Base-by-base conservation (phyloP, 495 filamentous ascomycete genomes). In the Mycothermus thermophilus region DNA sequence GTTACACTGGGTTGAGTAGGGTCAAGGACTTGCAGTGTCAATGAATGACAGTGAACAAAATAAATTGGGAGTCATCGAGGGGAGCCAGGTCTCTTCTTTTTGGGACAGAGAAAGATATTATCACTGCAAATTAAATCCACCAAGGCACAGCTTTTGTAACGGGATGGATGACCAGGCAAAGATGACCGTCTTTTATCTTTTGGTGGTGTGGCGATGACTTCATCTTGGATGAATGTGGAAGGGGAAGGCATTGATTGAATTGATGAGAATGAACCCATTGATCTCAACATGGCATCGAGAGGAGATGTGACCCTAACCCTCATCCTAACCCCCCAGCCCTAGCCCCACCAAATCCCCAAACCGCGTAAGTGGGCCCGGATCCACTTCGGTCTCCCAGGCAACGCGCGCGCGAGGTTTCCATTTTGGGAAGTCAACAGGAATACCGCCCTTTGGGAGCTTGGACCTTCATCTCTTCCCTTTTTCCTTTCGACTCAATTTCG, bases 361-460 rank as follows among this genome's bases (percentile, higher is more conserved):
- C 22, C 7, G 7, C 14, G n/a, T 29, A 12, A 11, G 20, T 38
- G 25, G n/a, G n/a, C n/a, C n/a, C n/a, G n/a, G n/a, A n/a, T 20
- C 24, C 37, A 24, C 35, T 25, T 29, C 16, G 23, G 41, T 47
- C 31, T 34, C 36, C 48, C 20, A 43, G 48, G 48, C 44, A 51
- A 51, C 48, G 32, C 35, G n/a, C n/a, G n/a, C n/a, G n/a, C n/a
- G n/a, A n/a, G n/a, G n/a, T n/a, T n/a, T n/a, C n/a, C 48, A 38
- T 38, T 40, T 8, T 15, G 5, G n/a, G 28, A n/a, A 26, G 38
- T 48, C 45, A 48, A 48, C 37, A 46, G 35, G 38, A n/a, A n/a
- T n/a, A n/a, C n/a, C n/a, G n/a, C n/a, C n/a, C n/a, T n/a, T n/a
- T n/a, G n/a, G n/a, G n/a, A n/a, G n/a, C n/a, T n/a, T n/a, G n/a